A percentile compares a stretch with the other conserved stretches of the same genome.
Conservation (phyloP, 2,329 filamentous ascomycete species). For the Exophiala sp. region DNA sequence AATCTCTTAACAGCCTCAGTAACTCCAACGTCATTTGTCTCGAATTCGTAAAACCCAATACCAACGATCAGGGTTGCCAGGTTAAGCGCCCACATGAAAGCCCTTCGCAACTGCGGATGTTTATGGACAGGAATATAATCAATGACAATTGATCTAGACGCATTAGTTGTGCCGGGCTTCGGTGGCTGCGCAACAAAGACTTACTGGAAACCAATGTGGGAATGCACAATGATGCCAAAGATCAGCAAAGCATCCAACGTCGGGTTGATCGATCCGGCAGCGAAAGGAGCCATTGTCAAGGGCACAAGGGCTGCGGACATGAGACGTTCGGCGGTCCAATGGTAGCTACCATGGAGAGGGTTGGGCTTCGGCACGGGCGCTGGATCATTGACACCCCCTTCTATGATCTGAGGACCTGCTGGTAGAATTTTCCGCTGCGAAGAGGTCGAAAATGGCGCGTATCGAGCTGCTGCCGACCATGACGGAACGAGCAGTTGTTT, state of each 20-base stretch:
- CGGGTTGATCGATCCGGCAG: slow-evolving; percentile 85
- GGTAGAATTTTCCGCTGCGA: slow-evolving; percentile 73
- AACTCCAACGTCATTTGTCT: slow-evolving; percentile 95
- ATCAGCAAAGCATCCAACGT: slow-evolving; percentile 81
- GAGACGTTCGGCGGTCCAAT: slow-evolving; percentile 91
- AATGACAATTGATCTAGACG: slow-evolving; percentile 64
- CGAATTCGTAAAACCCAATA: slow-evolving; percentile 93
- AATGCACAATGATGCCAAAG: slow-evolving; percentile 80
- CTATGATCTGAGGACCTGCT: slow-evolving; percentile 72
- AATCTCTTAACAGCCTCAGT: slow-evolving; percentile 84
- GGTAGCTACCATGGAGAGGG: slow-evolving; percentile 87
- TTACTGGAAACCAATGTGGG: slow-evolving; percentile 89
- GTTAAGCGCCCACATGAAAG: slow-evolving; percentile 76
- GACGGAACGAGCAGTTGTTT: slow-evolving; percentile 11
- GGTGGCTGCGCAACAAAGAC: slow-evolving; percentile 28
- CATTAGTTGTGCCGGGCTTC: slow-evolving; percentile 7
- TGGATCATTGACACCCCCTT: slow-evolving; percentile 83
- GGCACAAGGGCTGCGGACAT: slow-evolving; percentile 79
- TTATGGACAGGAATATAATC: slow-evolving; percentile 81
- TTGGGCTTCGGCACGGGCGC: slow-evolving; percentile 67
- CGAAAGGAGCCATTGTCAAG: slow-evolving; percentile 85
- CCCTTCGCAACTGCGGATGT: slow-evolving; percentile 63
- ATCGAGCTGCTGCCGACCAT: slow-evolving; percentile 35
- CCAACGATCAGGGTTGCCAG: slow-evolving; percentile 74
- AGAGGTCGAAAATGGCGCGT: slow-evolving; percentile 84